Evolutionary conservation across 192 early-diverging fungal species (phyloP), one percentile per base, ranked within the genome.

Genomic region (Rhizoclosmatium sp.): DNA sequence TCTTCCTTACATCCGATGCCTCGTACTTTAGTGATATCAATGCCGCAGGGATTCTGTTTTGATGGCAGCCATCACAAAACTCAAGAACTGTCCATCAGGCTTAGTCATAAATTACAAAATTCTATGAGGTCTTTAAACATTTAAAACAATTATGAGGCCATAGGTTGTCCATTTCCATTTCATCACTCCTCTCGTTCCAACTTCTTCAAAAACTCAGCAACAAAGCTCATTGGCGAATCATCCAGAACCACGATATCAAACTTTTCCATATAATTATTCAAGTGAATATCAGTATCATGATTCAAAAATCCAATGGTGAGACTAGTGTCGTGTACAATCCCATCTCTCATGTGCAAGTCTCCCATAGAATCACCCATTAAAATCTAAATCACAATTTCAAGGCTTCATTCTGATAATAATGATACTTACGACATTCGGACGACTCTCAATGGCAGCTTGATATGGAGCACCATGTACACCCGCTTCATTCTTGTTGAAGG

Each of bases 241-340:
- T 87, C 84, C 3, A 83, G 58, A 19, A 94, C 78, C 9, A 94
- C 91, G 47, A 94, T 83, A 80, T 94, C 93, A 82, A 87, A 94
- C 14, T 83, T 73, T 16, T 87, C 71, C 60, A 82, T 31, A 78
- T 92, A 94, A 31, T 78, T 59, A 23, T 84, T 79, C 21, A 89
- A 68, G 48, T 87, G 72, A n/a, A 58, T 61, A 14, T 93, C 85
- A 61, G 82, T 72, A 70, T 91, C 88, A 82, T 91, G 86, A 78
- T 86, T 94, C n/a, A 93, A 79, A 61, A 93, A 92, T 7, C 92
- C 93, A 66, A 94, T 89, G 39, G 86, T 89, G 19, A 94, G 75
- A 45, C 87, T 83, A n/a, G 80, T 76, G 23, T 92, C 86, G 65
- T 90, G 88, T 9, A 71, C 31, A 5, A 93, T 54, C 2, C 91